These are phyloP conservation scores for Sequoiadendron giganteum DNA, from an alignment of 75 land plant species.

Conservation along the genomic window DNA sequence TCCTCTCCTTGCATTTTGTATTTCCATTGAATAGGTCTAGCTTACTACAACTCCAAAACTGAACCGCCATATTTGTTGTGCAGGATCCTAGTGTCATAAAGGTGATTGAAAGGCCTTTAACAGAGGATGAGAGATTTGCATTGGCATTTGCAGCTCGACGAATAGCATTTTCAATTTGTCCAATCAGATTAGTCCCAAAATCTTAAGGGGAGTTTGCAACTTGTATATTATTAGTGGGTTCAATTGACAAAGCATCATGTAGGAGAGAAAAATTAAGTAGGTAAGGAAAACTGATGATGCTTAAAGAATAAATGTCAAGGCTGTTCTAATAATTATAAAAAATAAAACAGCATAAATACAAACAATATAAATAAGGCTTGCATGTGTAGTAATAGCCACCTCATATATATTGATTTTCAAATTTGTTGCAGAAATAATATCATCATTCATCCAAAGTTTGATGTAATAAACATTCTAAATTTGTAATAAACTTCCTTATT, in stretches of 20 bases:
- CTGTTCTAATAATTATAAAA: not conserved
- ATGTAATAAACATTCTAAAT: not conserved
- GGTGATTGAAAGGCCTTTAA: constrained; percentile 86
- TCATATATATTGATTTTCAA: not conserved
- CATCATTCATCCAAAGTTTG: not conserved
- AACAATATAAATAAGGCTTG: not conserved
- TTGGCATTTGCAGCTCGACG: constrained; percentile 91
- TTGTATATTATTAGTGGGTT: not conserved
- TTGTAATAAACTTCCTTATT: not conserved
- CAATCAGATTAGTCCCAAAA: constrained; percentile 65
- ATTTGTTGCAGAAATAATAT: not conserved
- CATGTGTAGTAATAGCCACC: not conserved
- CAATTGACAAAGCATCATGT: not conserved
- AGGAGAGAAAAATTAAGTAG: not conserved
- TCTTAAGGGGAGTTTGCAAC: not conserved
- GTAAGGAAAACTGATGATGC: not conserved
- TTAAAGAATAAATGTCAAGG: not conserved
- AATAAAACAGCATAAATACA: not conserved
- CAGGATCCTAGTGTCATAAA: constrained; percentile 76
- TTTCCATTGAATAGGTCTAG: not conserved
- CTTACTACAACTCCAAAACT: not conserved
- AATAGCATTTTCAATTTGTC: constrained; percentile 83
- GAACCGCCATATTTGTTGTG: not conserved
- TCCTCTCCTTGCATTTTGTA: not conserved
- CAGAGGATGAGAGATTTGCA: constrained; percentile 88